phyloP scores from a whole-genome alignment of 1,284 basidiomycete genomes.

The Microbotryomycetes sp. region DNA sequence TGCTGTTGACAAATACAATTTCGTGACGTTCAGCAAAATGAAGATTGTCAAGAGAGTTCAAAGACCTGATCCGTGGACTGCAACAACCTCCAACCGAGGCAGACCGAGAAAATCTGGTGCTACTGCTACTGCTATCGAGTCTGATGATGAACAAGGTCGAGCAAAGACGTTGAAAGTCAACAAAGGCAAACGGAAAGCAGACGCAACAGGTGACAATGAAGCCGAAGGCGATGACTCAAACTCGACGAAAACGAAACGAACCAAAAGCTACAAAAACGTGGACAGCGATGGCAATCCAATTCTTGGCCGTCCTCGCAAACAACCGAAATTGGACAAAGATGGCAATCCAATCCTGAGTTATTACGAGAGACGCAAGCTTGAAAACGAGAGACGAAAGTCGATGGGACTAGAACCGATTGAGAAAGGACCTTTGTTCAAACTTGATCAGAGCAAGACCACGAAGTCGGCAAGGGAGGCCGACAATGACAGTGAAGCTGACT shows the following conservation, averaged over 20 bases:
- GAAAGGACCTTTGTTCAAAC: constrained; percentile 4
- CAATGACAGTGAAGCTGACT: background rate
- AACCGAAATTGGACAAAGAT: background rate
- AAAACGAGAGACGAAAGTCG: constrained; percentile 22
- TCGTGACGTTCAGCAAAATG: background rate
- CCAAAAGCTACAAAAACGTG: background rate
- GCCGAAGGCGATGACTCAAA: background rate
- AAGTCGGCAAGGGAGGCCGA: constrained; percentile 1
- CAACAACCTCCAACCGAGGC: background rate
- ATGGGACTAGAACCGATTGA: constrained; percentile 17
- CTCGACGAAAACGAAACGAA: background rate
- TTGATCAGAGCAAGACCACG: constrained; percentile 1
- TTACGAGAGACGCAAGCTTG: constrained; percentile 21
- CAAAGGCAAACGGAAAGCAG: background rate
- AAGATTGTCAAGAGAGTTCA: constrained; percentile 5
- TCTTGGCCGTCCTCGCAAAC: constrained; percentile 18
- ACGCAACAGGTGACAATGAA: background rate
- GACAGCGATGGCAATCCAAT: background rate
- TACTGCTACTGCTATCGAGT: background rate
- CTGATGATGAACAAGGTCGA: background rate
- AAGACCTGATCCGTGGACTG: background rate
- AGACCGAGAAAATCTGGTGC: background rate
- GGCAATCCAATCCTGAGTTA: constrained; percentile 4
- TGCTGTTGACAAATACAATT: background rate
- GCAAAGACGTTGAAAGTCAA: background rate